phyloP scores from a whole-genome alignment of 371 early-diverging fungal genomes.

The Apophysomyces trapeziformis region DNA sequence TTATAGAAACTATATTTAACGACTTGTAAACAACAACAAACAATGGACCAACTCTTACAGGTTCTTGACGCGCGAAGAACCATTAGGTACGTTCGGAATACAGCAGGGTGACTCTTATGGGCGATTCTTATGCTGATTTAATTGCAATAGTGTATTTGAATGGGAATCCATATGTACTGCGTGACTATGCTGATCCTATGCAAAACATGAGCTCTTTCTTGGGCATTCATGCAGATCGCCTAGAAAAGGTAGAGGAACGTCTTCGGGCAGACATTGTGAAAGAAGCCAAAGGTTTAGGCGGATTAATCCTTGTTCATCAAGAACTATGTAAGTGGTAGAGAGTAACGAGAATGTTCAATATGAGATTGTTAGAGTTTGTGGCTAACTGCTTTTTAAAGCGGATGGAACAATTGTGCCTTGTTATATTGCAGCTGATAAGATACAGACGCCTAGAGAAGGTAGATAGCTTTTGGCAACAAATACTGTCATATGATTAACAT shows the following conservation, averaged over 20 bases:
- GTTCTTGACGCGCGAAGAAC: constrained; percentile 78
- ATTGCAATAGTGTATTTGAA: constrained; percentile 55
- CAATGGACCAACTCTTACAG: constrained; percentile 28
- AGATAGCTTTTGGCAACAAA: background rate
- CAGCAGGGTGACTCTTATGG: background rate
- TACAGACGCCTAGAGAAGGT: constrained; percentile 71
- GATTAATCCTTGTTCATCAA: constrained; percentile 72
- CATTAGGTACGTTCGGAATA: constrained; percentile 45
- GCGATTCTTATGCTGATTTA: background rate
- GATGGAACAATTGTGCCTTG: constrained; percentile 64
- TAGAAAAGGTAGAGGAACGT: constrained; percentile 74
- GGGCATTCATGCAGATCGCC: constrained; percentile 67
- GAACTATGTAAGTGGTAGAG: constrained; percentile 45
- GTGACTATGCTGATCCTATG: constrained; percentile 64
- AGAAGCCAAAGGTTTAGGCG: constrained; percentile 57
- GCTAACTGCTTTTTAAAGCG: constrained; percentile 25
- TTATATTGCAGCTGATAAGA: constrained; percentile 64
- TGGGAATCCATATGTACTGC: constrained; percentile 71
- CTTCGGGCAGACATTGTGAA: constrained; percentile 70
- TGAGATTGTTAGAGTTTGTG: background rate
- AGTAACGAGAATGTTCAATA: too few relatives aligned
- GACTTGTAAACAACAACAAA: too few relatives aligned
- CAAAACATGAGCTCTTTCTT: constrained; percentile 69
- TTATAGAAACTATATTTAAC: background rate
- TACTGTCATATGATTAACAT: background rate